A percentile compares a stretch with the other conserved stretches of the same genome.
phyloP scores from a whole-genome alignment of 768 basidiomycete genomes.

The Rubroboletus pulcherrimus region DNA sequence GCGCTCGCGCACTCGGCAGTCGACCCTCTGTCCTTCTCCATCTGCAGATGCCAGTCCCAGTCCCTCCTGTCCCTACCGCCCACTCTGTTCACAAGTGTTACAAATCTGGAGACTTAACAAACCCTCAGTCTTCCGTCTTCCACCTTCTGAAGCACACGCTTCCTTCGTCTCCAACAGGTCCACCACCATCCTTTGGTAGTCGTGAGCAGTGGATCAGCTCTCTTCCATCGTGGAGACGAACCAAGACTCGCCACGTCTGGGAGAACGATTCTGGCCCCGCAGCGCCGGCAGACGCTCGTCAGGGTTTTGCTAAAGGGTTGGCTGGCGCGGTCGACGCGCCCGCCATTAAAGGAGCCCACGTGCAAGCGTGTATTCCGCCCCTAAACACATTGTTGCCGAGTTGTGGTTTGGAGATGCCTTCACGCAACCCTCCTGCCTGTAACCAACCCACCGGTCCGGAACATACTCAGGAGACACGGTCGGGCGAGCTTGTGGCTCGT shows the following conservation, averaged over 20 bases:
- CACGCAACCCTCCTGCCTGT: slow-evolving; percentile 26
- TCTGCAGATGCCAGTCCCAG: slow-evolving; percentile 85
- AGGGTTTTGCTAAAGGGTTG: slow-evolving; percentile 75
- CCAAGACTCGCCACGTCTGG: slow-evolving; percentile 64
- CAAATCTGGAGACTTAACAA: slow-evolving; percentile 38
- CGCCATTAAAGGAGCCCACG: slow-evolving; percentile 82
- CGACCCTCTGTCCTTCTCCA: slow-evolving; percentile 37
- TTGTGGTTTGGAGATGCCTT: slow-evolving; percentile 13
- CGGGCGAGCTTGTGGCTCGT: background rate
- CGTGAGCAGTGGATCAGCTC: slow-evolving; percentile 74
- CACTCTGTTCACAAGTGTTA: slow-evolving; percentile 65
- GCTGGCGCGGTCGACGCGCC: slow-evolving; percentile 70
- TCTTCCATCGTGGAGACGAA: slow-evolving; percentile 67
- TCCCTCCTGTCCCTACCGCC: slow-evolving; percentile 56
- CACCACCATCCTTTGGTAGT: slow-evolving; percentile 60
- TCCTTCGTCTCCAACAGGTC: slow-evolving; percentile 56
- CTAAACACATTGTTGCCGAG: slow-evolving; percentile 28
- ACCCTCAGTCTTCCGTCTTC: slow-evolving; percentile 42
- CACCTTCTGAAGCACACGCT: slow-evolving; percentile 55
- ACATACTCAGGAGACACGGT: background rate
- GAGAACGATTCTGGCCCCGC: slow-evolving; percentile 44
- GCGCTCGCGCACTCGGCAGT: slow-evolving; percentile 44
- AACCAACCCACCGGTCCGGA: slow-evolving; percentile 19
- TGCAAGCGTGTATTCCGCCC: slow-evolving; percentile 86
- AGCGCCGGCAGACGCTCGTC: slow-evolving; percentile 24